Percentiles rank a stretch among this genome's conserved stretches.
These are phyloP conservation scores for Pichia sp. DNA, from an alignment of 1,139 yeast genomes.

Conservation along the genomic window DNA sequence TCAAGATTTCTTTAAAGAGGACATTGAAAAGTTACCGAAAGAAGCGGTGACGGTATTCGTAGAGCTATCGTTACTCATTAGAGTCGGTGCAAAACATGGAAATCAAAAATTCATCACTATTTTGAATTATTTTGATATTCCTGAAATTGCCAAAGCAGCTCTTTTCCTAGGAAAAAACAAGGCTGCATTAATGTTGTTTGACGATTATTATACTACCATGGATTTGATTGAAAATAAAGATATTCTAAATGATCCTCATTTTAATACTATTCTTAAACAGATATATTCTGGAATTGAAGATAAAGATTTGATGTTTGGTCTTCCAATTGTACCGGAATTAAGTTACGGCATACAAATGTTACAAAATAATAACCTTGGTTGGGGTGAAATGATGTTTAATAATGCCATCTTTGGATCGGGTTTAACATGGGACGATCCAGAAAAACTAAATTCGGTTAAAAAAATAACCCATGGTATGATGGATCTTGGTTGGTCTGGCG, in stretches of 20 bases:
- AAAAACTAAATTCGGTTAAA: constrained; percentile 4
- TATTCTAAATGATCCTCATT: constrained; percentile 13
- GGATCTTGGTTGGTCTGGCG: constrained; percentile 43
- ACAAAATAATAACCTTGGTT: constrained; percentile 30
- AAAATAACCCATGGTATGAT: constrained; percentile 36
- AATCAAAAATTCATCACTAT: constrained; percentile 33
- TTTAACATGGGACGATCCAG: constrained; percentile 16
- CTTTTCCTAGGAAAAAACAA: constrained; percentile 33
- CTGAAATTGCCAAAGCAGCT: constrained; percentile 34
- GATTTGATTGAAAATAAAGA: background rate
- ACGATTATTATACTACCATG: constrained; percentile 36
- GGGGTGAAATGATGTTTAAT: constrained; percentile 43
- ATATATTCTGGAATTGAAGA: constrained; percentile 52
- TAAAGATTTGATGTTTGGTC: constrained; percentile 55
- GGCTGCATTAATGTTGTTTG: constrained; percentile 50
- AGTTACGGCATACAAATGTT: constrained; percentile 43
- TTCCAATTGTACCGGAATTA: constrained; percentile 53
- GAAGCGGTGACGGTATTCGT: constrained; percentile 33
- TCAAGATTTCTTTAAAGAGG: constrained; percentile 19
- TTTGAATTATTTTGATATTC: constrained; percentile 33
- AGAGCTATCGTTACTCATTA: constrained; percentile 36
- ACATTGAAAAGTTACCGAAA: constrained; percentile 11
- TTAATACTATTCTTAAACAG: constrained; percentile 26
- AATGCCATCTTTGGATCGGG: constrained; percentile 53
- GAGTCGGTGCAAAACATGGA: constrained; percentile 39